Evolutionary conservation across 73 alveolate genomes (phyloP), one percentile per base, ranked within the genome.

Genomic region (Stentor roeselii): DNA sequence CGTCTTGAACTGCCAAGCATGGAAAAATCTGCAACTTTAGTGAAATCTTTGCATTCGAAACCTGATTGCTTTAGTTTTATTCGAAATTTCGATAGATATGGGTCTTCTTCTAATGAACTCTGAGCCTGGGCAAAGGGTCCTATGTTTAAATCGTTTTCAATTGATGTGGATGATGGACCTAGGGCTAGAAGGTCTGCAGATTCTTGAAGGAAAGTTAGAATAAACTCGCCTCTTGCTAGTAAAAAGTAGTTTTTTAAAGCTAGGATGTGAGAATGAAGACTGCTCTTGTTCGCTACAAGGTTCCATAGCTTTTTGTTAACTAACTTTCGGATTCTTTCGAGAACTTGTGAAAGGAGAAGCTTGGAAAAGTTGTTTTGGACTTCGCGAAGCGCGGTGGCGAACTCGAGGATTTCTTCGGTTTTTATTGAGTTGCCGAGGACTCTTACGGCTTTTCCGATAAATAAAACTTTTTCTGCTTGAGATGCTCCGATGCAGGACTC

Each of bases 401-500:
- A 94, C 3, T 90, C 93, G 39, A 90, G 85, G 82, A 92, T 84
- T 59, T 94, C 98, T 83, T 88, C 91, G 75, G 87, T 80, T 21
- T 95, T 94, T 41, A 94, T 21, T 27, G 80, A 67, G 14, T 67
- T 32, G 21, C 80, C 80, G 39, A 95, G 80, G 37, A 95, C 93
- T 91, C 95, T 93, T 34, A 95, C 92, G 11, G 98, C 99, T 85
- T 95, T 95, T 0, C 99, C 99, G 27, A 95, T 93, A 84, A 95
- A 95, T 59, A 95, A 80, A 41, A 93, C 94, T 82, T 95, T 95
- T 60, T 91, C 97, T 40, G 97, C 99, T 84, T 92, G 84, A 34
- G 89, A 82, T 15, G 95, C 88, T 0, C 97, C 96, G 87, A 92
- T 92, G 82, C 93, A 94, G 35, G 93, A 78, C 6, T 78, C 75